Evolutionary conservation across 306 rosid species (phyloP).

Genomic region (Oemleria cerasiformis): DNA sequence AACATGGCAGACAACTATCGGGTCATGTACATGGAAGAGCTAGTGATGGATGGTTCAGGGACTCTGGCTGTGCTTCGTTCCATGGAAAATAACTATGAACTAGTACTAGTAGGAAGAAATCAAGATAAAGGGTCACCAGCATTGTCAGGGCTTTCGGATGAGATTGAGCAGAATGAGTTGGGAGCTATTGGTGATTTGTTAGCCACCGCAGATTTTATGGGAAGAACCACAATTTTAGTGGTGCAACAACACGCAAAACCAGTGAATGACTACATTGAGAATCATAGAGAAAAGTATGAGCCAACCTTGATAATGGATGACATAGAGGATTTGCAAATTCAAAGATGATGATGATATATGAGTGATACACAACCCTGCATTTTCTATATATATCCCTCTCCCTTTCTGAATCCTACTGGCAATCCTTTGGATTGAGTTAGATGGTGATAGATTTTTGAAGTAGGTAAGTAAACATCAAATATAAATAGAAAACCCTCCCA

Average conservation of each 20-base stretch:
- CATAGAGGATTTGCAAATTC: constrained; percentile 9
- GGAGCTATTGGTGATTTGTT: constrained; percentile 33
- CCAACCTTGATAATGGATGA: background rate
- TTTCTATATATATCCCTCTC: background rate
- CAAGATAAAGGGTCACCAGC: constrained; percentile 12
- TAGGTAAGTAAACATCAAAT: background rate
- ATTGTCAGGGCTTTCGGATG: constrained; percentile 22
- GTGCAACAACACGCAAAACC: constrained; percentile 31
- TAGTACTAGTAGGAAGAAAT: constrained; percentile 33
- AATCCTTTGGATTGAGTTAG: background rate
- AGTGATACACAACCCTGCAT: background rate
- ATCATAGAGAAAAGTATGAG: background rate
- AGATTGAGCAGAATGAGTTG: constrained; percentile 21
- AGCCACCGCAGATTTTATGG: constrained; percentile 24
- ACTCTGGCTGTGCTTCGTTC: constrained; percentile 29
- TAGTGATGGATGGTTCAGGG: constrained; percentile 28
- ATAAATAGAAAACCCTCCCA: too few species aligned
- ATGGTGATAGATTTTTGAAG: background rate
- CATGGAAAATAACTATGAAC: constrained; percentile 25
- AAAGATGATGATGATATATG: background rate
- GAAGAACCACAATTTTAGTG: constrained; percentile 27
- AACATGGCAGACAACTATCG: constrained; percentile 10
- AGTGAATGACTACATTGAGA: background rate
- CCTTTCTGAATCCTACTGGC: background rate
- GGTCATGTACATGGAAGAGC: constrained; percentile 32